Evolutionary conservation across 495 filamentous ascomycete genomes (phyloP), one percentile per base, ranked within the genome.

Genomic region (Hapsidospora chrysogenum): DNA sequence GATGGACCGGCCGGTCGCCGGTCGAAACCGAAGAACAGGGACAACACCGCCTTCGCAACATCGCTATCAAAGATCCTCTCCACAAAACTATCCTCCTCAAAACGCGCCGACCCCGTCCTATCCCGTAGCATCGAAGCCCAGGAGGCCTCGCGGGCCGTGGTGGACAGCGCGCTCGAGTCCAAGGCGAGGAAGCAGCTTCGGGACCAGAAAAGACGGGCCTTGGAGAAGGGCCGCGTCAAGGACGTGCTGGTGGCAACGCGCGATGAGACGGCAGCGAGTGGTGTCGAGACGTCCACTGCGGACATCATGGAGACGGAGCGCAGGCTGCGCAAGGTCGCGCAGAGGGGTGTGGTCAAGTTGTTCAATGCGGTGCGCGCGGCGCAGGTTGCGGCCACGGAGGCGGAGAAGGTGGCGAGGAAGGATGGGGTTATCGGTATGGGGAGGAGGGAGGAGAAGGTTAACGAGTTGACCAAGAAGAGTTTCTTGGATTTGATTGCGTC

Each of bases 321-420:
- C 59, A 60, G 71, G 34, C 52, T 93, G 46, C 70, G 75, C 47
- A 87, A 92, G 64, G 81, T 76, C 26, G 85, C 85, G 36, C 83
- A 93, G 61, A 70, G 82, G 19, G 85, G 85, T 66, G 85, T 93
- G 14, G 75, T 95, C 9, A 89, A 86, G 64, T 60, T 97, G 38
- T 97, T 96, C 54, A 92, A 96, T 58, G 92, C 89, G 0, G 83
- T 97, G 19, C 68, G 86, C 20, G 80, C 83, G 6, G 85, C 87
- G 11, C 89, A 96, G 60, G 77, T 94, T 20, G 79, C 77, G 44
- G 81, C 75, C 2, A 69, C 75, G 47, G 73, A 84, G 50, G 84
- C 83, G 8, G 74, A 74, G 46, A 69, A 61, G 58, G 66, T 65
- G 25, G 72, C 74, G 21, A 61, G 69, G 50, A 65, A 68, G 49